phyloP scores from a whole-genome alignment of 495 filamentous ascomycete genomes.

The Penicillium paxilli region DNA sequence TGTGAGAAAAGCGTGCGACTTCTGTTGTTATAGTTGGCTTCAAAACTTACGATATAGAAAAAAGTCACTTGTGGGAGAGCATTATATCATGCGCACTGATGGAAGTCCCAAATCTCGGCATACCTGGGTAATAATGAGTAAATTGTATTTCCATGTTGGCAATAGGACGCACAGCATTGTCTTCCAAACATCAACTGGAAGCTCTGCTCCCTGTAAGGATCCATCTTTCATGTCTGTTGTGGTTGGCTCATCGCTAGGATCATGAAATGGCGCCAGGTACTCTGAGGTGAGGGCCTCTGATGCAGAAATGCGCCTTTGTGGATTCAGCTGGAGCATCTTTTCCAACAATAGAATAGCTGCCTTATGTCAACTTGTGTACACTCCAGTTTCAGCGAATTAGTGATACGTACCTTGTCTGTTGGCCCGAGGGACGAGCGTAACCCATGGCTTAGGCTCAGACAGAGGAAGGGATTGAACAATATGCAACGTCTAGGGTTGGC shows the following conservation, averaged over 20 bases:
- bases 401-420: constrained; percentile 50
- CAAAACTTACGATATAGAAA: too few relatives aligned
- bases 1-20: too few relatives aligned
- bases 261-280: constrained; percentile 90
- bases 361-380: too few relatives aligned
- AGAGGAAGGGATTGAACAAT: too few relatives aligned
- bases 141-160: too few relatives aligned
- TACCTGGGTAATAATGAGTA: too few relatives aligned
- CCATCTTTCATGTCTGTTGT: constrained; percentile 92
- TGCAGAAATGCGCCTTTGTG: constrained; percentile 76
- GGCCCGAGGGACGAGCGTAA: constrained; percentile 56
- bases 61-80: too few relatives aligned
- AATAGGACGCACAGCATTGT: constrained; percentile 98
- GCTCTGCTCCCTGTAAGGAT: constrained; percentile 90
- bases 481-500: too few relatives aligned
- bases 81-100: too few relatives aligned
- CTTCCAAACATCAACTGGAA: constrained; percentile 92
- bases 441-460: constrained; percentile 86
- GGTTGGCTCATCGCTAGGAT: constrained; percentile 86
- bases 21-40: too few relatives aligned
- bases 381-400: too few relatives aligned
- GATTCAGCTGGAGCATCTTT: constrained; percentile 88
- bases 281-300: constrained; percentile 75
- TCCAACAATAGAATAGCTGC: constrained; percentile 82
- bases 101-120: too few relatives aligned